phyloP scores from a whole-genome alignment of 1,139 yeast genomes.

The Candida sp. region DNA sequence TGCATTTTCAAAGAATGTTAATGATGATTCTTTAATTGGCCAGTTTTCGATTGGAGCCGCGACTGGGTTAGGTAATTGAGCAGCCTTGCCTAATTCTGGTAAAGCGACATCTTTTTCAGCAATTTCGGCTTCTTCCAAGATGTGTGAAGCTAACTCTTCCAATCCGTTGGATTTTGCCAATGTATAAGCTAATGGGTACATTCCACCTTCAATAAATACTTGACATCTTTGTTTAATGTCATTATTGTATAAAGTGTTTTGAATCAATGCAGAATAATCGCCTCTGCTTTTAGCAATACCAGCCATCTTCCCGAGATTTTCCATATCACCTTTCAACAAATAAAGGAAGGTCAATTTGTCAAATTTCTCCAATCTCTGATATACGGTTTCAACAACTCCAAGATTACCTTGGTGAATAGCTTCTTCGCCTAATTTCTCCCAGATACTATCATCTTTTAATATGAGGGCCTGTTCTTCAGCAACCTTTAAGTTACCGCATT shows the following conservation, averaged over 20 bases:
- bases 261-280: constrained; percentile 76
- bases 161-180: constrained; percentile 88
- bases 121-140: constrained; percentile 67
- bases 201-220: constrained; percentile 73
- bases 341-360: constrained; percentile 90
- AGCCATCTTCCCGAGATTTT: constrained; percentile 79
- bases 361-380: constrained; percentile 82
- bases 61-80: constrained; percentile 43
- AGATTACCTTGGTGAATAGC: constrained; percentile 90
- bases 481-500: constrained; percentile 82
- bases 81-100: constrained; percentile 50
- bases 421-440: constrained; percentile 84
- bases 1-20: constrained; percentile 85
- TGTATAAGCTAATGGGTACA: constrained; percentile 88
- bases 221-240: constrained; percentile 75
- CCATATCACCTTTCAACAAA: constrained; percentile 74
- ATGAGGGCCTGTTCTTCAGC: constrained; percentile 90
- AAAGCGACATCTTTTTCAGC: constrained; percentile 63
- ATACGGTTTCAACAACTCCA: constrained; percentile 80
- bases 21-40: constrained; percentile 76
- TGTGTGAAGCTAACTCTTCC: constrained; percentile 66
- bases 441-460: constrained; percentile 62
- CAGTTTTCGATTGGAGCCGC: constrained; percentile 57
- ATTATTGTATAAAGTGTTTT: constrained; percentile 76
- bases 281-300: constrained; percentile 87